These are phyloP conservation scores for Dichotomopilus funicola DNA, from an alignment of 2,329 filamentous ascomycete species.

Conservation along the genomic window DNA sequence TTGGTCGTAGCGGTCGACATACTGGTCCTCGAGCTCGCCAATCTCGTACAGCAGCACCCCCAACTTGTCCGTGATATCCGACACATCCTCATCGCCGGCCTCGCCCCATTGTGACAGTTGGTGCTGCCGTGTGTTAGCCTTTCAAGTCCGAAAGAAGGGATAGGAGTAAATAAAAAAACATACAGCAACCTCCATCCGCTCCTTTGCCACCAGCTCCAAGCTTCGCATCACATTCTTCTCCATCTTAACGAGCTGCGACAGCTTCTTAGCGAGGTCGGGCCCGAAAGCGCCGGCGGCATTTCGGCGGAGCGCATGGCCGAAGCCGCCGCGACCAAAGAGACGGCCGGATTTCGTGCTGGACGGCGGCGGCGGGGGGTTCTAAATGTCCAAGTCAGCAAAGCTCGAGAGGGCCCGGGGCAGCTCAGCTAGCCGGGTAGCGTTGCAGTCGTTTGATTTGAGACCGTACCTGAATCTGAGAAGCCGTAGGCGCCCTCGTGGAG, in stretches of 20 bases:
- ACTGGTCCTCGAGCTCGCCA: conserved; percentile 95
- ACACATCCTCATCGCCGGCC: conserved; percentile 91
- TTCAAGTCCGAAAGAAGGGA: not conserved
- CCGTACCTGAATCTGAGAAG: conserved; percentile 61
- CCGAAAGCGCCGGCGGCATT: conserved; percentile 71
- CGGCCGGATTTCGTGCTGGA: conserved; percentile 88
- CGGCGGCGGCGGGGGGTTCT: conserved; percentile 88
- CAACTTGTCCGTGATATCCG: conserved; percentile 97
- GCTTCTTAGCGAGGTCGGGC: conserved; percentile 92
- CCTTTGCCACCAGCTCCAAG: conserved; percentile 87
- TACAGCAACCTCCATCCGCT: conserved; percentile 98
- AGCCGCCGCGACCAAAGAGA: conserved; percentile 64
- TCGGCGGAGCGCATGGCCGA: conserved; percentile 63
- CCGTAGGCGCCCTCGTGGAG: conserved; percentile 91
- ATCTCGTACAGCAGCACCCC: conserved; percentile 98
- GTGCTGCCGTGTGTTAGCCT: conserved; percentile 54
- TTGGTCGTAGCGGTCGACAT: conserved; percentile 97
- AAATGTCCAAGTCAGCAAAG: conserved; percentile 22
- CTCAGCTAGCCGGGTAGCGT: not conserved
- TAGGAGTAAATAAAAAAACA: conserved; percentile 32
- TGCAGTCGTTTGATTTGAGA: not conserved
- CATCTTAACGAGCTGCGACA: conserved; percentile 98
- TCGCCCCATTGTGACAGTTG: conserved; percentile 99
- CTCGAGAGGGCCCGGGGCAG: too few species aligned
- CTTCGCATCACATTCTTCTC: conserved; percentile 99